Percentiles rank a stretch among this genome's conserved stretches.
Evolutionary conservation across 352 stramenopile species (phyloP).

Genomic region (Phytophthora ohioensis): DNA sequence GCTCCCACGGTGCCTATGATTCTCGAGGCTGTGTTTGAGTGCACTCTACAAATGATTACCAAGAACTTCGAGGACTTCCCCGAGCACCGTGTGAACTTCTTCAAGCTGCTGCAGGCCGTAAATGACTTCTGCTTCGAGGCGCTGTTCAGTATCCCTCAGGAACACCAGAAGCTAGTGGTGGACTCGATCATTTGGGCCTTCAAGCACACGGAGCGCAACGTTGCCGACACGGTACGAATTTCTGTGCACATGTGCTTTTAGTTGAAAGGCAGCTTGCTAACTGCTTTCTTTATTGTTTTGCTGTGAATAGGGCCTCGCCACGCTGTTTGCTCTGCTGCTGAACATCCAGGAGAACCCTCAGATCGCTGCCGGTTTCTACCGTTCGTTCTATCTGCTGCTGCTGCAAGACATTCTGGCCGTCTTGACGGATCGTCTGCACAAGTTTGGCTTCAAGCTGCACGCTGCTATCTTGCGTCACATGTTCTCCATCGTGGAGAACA

Average conservation of each 20-base stretch:
- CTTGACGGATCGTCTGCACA: conserved; percentile 99
- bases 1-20: conserved; percentile 93
- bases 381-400: conserved; percentile 96
- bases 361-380: conserved; percentile 98
- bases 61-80: conserved; percentile 99
- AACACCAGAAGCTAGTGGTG: conserved; percentile 99
- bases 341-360: conserved; percentile 96
- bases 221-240: conserved; percentile 93
- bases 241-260: conserved; percentile 5
- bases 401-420: conserved; percentile 97
- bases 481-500: conserved; percentile 97
- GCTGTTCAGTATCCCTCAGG: conserved; percentile 96
- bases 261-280: background rate
- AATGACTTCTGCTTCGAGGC: conserved; percentile 97
- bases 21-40: conserved; percentile 98
- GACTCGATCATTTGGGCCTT: conserved; percentile 99
- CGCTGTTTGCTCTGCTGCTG: conserved; percentile 95
- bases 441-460: conserved; percentile 99
- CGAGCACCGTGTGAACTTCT: conserved; percentile 99
- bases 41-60: conserved; percentile 99
- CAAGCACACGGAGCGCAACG: conserved; percentile 99
- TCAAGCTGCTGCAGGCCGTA: conserved; percentile 96
- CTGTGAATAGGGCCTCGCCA: conserved; percentile 90
- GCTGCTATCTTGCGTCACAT: conserved; percentile 97
- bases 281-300: background rate